Evolutionary conservation across 2,329 filamentous ascomycete species (phyloP), one percentile per base, ranked within the genome.

Genomic region (Tolypocladium album): DNA sequence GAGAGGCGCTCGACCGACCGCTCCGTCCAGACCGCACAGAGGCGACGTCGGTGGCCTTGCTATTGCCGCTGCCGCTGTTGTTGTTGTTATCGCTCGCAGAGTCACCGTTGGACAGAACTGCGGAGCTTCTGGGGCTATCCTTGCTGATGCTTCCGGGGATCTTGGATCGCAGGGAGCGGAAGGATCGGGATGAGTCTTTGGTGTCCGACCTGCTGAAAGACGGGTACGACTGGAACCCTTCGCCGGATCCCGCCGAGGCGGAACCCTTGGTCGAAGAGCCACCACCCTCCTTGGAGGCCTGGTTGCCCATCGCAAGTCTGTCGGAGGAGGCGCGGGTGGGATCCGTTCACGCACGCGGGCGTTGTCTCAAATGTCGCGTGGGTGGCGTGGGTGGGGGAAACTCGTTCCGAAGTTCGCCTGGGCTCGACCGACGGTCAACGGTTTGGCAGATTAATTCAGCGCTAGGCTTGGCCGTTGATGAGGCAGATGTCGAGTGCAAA

Each of bases 121-220:
- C 79, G 15, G 92, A 96, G 65, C 82, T 86, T 65, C 91, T 83
- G 27, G 92, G 92, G 71, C 92, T 96, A 70, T 96, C 92, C 70
- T 85, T 89, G 63, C 79, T 80, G 65, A 74, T 80, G 43, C 88
- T 80, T 42, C 88, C 89, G 2, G 89, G 91, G 62, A 96, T 97
- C 76, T 97, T 97, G 63, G 91, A 95, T 62, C 90, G 84, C 66
- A 97, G 83, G 45, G 86, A 88, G 66, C 90, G 86, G 73, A 97
- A 87, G 5, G 92, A 97, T 65, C 92, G 88, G 39, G 88, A 85
- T 8, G 92, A 97, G 65, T 96, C 92, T 72, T 92, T 93, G 36
- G 93, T 97, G 71, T 97, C 93, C 60, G 92, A 91, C 72, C 89
- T 88, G 76, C 88, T 89, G 72, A 97, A 93, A 36, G 93, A 96